Conservation (phyloP, 75 land plant species). For the Picea glauca region DNA sequence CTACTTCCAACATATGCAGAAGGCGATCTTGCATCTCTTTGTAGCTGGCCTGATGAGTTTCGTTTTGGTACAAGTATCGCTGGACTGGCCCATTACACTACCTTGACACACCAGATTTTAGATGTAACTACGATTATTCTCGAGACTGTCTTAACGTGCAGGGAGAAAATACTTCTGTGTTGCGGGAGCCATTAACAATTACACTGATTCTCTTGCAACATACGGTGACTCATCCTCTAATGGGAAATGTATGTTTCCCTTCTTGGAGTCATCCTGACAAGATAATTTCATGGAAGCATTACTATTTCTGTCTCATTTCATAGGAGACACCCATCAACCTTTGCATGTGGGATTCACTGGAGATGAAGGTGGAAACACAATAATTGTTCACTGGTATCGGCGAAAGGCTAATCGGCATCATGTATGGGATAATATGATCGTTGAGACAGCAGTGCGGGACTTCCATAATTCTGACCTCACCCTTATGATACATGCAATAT, state of each 20-base stretch:
- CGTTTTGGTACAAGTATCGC: constrained; percentile 36
- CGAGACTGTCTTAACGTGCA: constrained; percentile 36
- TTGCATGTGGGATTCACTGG: constrained; percentile 50
- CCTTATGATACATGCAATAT: too few relatives aligned
- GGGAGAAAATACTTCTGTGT: constrained; percentile 34
- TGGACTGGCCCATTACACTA: constrained; percentile 83
- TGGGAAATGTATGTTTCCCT: too few relatives aligned
- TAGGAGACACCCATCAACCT: constrained; percentile 78
- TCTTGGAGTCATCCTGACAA: too few relatives aligned
- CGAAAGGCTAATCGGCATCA: constrained; percentile 34
- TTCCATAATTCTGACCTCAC: too few relatives aligned
- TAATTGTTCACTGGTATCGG: constrained; percentile 45
- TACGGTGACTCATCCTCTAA: constrained; percentile 11
- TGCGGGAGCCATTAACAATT: constrained; percentile 54
- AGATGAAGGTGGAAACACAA: constrained; percentile 54
- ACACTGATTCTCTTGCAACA: constrained; percentile 27
- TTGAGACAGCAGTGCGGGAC: too few relatives aligned
- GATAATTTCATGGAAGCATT: constrained; percentile 59
- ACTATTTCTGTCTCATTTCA: neutral
- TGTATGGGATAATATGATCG: too few relatives aligned
- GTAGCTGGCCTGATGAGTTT: constrained; percentile 80
- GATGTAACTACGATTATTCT: constrained; percentile 42
- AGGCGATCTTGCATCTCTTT: constrained; percentile 64
- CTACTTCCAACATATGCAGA: constrained; percentile 64
- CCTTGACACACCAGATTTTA: constrained; percentile 52